These are phyloP conservation scores for Chlorella sp. DNA, from an alignment of 139 green algal species.

Conservation along the genomic window DNA sequence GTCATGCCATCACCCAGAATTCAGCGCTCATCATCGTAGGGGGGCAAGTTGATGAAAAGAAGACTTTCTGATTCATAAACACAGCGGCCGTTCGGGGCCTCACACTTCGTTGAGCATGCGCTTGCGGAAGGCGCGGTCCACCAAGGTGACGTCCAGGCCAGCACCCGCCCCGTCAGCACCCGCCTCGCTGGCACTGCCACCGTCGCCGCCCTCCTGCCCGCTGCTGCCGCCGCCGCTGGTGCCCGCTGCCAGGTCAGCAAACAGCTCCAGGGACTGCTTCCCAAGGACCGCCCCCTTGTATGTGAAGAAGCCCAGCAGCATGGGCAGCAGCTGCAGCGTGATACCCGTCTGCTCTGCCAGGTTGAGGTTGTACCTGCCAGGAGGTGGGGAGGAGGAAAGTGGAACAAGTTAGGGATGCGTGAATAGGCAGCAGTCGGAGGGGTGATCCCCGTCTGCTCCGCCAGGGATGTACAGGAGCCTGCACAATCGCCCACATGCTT, in stretches of 20 bases:
- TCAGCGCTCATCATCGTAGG: no score
- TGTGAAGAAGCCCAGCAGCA: conserved; percentile 96
- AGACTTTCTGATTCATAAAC: no score
- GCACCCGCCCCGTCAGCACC: neutral
- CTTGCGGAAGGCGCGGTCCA: conserved; percentile 42
- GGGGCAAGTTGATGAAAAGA: no score
- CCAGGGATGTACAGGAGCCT: no score
- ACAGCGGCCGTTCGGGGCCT: neutral
- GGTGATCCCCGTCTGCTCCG: neutral
- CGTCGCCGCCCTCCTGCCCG: neutral
- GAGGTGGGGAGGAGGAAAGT: neutral
- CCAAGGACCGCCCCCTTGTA: conserved; percentile 90
- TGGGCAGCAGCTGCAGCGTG: conserved; percentile 86
- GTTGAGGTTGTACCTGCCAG: conserved; percentile 71
- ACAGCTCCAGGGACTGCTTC: conserved; percentile 47
- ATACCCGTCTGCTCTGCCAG: conserved; percentile 71
- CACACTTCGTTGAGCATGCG: conserved; percentile 34
- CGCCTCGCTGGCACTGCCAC: neutral
- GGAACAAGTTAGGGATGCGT: neutral
- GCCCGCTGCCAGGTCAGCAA: conserved; percentile 40
- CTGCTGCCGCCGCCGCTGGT: neutral
- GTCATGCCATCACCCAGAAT: no score
- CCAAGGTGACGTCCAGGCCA: conserved; percentile 7
- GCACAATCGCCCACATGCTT: no score
- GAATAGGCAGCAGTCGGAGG: neutral